These are phyloP conservation scores for Exsudoporus frostii DNA, from an alignment of 768 basidiomycete species.

Conservation along the genomic window DNA sequence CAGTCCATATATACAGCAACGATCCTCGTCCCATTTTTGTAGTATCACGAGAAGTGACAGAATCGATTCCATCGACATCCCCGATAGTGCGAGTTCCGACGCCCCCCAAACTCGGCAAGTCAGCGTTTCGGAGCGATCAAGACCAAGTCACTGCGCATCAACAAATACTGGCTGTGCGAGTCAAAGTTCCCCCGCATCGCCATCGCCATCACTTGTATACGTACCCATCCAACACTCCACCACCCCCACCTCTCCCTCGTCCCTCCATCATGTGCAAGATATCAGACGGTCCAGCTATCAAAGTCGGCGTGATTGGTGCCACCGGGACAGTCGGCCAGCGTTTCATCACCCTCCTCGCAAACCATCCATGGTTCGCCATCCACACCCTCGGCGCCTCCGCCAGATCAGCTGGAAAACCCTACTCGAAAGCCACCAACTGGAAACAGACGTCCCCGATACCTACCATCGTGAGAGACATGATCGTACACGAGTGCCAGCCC, in stretches of 20 bases:
- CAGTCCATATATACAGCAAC: not conserved
- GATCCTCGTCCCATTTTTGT: not conserved
- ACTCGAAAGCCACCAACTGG: conserved; percentile 75
- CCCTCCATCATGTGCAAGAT: conserved; percentile 19
- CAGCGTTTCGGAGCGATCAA: conserved; percentile 1
- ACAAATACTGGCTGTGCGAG: too few species aligned
- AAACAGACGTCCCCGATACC: conserved; percentile 85
- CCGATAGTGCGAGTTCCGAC: too few species aligned
- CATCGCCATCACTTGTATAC: not conserved
- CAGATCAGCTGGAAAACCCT: conserved; percentile 82
- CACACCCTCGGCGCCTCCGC: conserved; percentile 87
- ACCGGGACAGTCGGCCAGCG: conserved; percentile 96
- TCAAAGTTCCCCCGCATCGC: not conserved
- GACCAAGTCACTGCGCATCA: too few species aligned
- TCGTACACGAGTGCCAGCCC: conserved; percentile 75
- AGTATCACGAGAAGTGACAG: too few species aligned
- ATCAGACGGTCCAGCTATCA: conserved; percentile 27
- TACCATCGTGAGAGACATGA: conserved; percentile 43
- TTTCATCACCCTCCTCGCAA: conserved; percentile 83
- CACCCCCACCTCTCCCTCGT: not conserved
- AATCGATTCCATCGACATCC: too few species aligned
- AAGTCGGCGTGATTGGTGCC: conserved; percentile 80
- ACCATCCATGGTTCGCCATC: conserved; percentile 88
- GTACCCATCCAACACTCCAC: not conserved
- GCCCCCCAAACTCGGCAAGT: conserved; percentile 5